phyloP scores from a whole-genome alignment of 306 rosid genomes.

The Vicia faba region DNA sequence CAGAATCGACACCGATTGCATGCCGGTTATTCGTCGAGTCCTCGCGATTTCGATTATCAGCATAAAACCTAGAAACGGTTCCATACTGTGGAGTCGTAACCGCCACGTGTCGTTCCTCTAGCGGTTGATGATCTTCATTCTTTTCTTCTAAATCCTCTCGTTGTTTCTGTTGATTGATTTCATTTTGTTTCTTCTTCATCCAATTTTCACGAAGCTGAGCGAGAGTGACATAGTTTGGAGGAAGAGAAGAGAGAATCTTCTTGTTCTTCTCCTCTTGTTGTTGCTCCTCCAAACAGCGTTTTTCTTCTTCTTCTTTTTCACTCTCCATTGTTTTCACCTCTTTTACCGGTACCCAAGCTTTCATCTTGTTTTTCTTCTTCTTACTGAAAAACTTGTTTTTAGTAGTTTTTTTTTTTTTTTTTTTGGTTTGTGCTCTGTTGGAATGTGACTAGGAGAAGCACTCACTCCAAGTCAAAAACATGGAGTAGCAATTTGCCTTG shows the following conservation, averaged over 20 bases:
- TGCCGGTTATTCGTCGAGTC: conserved; percentile 1
- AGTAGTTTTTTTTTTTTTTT: neutral
- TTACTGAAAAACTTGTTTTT: neutral
- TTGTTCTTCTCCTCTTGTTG: neutral
- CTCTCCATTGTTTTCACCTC: neutral
- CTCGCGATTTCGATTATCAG: neutral
- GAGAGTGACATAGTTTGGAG: conserved; percentile 63
- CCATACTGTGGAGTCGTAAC: neutral
- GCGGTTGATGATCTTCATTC: neutral
- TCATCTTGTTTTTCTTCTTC: neutral
- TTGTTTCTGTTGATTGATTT: neutral
- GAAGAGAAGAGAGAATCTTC: conserved; percentile 38
- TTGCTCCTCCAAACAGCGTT: conserved; percentile 2
- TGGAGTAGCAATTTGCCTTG: neutral
- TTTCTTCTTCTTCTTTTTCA: neutral
- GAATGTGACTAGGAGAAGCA: neutral
- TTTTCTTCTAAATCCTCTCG: neutral
- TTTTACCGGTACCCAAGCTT: neutral
- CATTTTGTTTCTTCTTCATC: conserved; percentile 36
- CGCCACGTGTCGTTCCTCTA: neutral
- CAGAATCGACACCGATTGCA: neutral
- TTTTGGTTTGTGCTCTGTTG: neutral
- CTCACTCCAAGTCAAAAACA: neutral
- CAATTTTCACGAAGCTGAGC: conserved; percentile 59
- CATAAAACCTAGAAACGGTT: too few species aligned